These are phyloP conservation scores for Cyberlindnera saturnus DNA, from an alignment of 805 yeast genomes.

Conservation along the genomic window DNA sequence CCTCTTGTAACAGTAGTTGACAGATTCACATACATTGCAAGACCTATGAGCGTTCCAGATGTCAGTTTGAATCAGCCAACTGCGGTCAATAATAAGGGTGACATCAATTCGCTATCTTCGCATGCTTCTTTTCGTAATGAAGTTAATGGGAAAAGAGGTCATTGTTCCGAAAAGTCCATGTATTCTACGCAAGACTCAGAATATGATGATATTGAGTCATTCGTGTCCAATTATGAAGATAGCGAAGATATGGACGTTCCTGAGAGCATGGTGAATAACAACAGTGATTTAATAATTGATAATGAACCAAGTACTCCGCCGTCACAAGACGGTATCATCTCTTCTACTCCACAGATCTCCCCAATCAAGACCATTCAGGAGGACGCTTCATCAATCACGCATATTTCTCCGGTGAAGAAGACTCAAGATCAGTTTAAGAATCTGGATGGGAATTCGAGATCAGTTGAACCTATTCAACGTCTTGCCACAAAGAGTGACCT, in stretches of 20 bases:
- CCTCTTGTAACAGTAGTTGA: too few relatives aligned
- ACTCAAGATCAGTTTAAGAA: neutral
- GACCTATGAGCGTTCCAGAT: too few relatives aligned
- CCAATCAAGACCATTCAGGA: slow-evolving; percentile 23
- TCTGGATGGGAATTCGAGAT: neutral
- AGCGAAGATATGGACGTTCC: slow-evolving; percentile 9
- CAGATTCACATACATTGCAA: too few relatives aligned
- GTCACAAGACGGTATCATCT: slow-evolving; percentile 16
- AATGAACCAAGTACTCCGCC: slow-evolving; percentile 25
- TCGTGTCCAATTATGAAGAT: slow-evolving; percentile 22
- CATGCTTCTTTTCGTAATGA: neutral
- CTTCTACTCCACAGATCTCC: slow-evolving; percentile 22
- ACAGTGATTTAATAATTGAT: slow-evolving; percentile 6
- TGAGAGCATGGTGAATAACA: slow-evolving; percentile 4
- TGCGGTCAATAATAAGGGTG: too few relatives aligned
- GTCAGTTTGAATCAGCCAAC: too few relatives aligned
- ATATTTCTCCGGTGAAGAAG: neutral
- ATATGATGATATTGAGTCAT: slow-evolving; percentile 23
- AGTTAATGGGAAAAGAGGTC: neutral
- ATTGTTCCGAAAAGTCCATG: neutral
- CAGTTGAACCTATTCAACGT: neutral
- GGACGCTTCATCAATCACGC: neutral
- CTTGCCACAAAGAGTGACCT: slow-evolving; percentile 4
- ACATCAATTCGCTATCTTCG: too few relatives aligned
- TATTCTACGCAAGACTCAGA: neutral